Conservation (phyloP, 768 basidiomycete genomes). For the Lactarius indigo region DNA sequence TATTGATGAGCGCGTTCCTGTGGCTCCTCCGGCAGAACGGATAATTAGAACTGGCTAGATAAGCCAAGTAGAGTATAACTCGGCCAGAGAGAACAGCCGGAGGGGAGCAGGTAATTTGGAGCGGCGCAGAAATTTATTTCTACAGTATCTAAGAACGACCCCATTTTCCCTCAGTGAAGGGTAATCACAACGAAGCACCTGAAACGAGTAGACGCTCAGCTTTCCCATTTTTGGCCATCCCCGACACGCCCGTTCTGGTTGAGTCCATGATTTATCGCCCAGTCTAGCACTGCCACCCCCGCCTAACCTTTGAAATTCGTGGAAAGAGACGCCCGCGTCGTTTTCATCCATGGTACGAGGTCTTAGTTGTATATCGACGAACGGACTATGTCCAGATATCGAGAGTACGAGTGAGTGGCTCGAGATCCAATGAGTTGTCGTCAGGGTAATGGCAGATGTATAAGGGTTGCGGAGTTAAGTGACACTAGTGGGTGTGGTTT, state of each 20-base stretch:
- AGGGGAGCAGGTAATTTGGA: constrained; percentile 18
- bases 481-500: constrained; percentile 40
- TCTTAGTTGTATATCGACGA: constrained; percentile 56
- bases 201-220: constrained; percentile 24
- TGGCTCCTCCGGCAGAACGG: background rate
- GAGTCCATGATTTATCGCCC: constrained; percentile 69
- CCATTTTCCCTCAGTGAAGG: constrained; percentile 31
- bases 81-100: background rate
- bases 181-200: constrained; percentile 24
- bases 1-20: background rate
- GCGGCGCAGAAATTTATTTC: constrained; percentile 28
- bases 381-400: constrained; percentile 79
- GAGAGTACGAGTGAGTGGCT: constrained; percentile 71
- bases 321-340: constrained; percentile 60
- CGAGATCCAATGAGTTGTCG: constrained; percentile 42
- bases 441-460: constrained; percentile 45
- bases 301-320: constrained; percentile 58
- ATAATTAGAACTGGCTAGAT: background rate
- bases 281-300: constrained; percentile 44
- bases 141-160: background rate
- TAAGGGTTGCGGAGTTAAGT: constrained; percentile 44
- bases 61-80: no score
- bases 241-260: constrained; percentile 55
- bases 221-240: constrained; percentile 33
- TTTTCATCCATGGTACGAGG: constrained; percentile 47